Conservation (phyloP, 2,329 filamentous ascomycete genomes). For the Cladosporium sp. region DNA sequence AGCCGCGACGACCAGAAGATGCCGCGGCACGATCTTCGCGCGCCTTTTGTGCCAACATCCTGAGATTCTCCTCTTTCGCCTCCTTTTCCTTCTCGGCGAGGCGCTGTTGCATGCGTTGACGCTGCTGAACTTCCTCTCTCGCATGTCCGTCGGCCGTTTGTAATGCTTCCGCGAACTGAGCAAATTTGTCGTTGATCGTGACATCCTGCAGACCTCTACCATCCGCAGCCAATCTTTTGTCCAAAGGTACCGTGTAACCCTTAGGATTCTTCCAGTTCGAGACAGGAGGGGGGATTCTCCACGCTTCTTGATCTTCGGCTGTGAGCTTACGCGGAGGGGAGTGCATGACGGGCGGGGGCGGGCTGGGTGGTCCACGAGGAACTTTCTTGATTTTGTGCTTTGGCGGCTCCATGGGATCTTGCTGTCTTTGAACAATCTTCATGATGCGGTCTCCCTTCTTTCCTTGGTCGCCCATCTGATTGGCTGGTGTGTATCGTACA, state of each 20-base stretch:
- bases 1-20: constrained; percentile 42
- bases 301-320: constrained; percentile 93
- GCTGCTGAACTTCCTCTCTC: constrained; percentile 88
- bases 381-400: constrained; percentile 99
- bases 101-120: constrained; percentile 91
- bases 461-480: constrained; percentile 86
- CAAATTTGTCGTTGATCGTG: constrained; percentile 97
- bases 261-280: constrained; percentile 99
- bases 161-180: constrained; percentile 88
- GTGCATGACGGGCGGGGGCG: constrained; percentile 91
- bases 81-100: constrained; percentile 94
- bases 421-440: constrained; percentile 94
- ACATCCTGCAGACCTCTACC: constrained; percentile 89
- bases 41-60: constrained; percentile 83
- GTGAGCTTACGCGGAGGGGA: constrained; percentile 93
- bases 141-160: constrained; percentile 94
- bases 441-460: constrained; percentile 94
- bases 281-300: constrained; percentile 85
- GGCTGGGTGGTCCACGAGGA: constrained; percentile 83
- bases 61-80: constrained; percentile 88
- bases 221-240: constrained; percentile 92
- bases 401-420: constrained; percentile 93
- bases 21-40: constrained; percentile 62
- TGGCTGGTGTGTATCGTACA: constrained; percentile 91
- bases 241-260: constrained; percentile 91